Base-by-base conservation (phyloP, 768 basidiomycete species). In the Mycena belliarum region DNA sequence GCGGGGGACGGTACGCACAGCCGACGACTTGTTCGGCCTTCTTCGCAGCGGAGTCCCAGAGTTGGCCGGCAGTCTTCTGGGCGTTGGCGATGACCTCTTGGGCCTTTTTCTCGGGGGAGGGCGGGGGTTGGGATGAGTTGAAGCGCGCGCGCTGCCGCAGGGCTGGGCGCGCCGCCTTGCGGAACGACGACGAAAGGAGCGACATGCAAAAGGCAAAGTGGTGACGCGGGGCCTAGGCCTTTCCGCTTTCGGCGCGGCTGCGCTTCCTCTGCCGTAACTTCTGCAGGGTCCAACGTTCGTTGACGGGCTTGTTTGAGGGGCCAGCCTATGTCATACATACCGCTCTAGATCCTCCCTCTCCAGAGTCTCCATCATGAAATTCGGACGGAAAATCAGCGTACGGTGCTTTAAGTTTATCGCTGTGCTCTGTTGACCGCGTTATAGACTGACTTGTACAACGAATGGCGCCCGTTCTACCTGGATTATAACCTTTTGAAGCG, bases 391-490 rank as follows among this genome's bases (percentile, higher is more conserved):
- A 57, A 63, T 63, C 46, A 63, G 51, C 28, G 62, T 63, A 29
- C 12, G 62, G n/a, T n/a, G n/a, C n/a, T n/a, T n/a, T n/a, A n/a
- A n/a, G n/a, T n/a, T n/a, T n/a, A n/a, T n/a, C n/a, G n/a, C n/a
- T n/a, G n/a, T n/a, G n/a, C n/a, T n/a, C n/a, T n/a, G 18, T 38
- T 18, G 37, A 50, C 33, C 12, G 33, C 3, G 11, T 15, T 9
- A 51, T 25, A 95, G 92, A 85, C 83, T 47, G 89, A 90, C 66
- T 80, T 93, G 40, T 97, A 95, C 73, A 82, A 80, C 63, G 95
- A 93, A 80, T 97, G 95, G 95, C 82, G 86, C 20, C 88, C 88
- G 3, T 90, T 87, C 66, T 98, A 98, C 69, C 81, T 98, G 55
- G 85, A 95, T 74, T 98, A 98, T 67, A 91, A 90, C 66, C 77